phyloP scores from a whole-genome alignment of 768 basidiomycete species.

The Stropharia rugosoannulata region DNA sequence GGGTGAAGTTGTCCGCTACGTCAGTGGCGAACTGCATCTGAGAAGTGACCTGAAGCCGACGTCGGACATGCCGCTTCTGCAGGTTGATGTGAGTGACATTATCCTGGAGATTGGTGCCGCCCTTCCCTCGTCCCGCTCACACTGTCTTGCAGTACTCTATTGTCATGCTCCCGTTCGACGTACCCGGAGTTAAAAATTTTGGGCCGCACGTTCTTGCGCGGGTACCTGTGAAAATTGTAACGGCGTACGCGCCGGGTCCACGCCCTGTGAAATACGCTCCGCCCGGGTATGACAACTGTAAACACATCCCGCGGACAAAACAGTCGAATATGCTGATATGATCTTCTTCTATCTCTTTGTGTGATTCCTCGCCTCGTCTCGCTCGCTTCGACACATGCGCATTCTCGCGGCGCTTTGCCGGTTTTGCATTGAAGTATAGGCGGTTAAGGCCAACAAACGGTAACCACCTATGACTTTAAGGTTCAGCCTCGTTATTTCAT shows the following conservation, averaged over 20 bases:
- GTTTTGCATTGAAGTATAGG: too few relatives aligned
- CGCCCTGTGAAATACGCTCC: slow-evolving; percentile 29
- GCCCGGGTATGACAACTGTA: background rate
- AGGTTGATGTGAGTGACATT: slow-evolving; percentile 29
- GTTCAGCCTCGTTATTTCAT: too few relatives aligned
- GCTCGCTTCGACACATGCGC: too few relatives aligned
- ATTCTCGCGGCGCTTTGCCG: too few relatives aligned
- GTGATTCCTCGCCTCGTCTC: too few relatives aligned
- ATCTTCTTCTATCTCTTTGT: too few relatives aligned
- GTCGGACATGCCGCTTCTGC: slow-evolving; percentile 35
- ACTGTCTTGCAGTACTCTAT: slow-evolving; percentile 30
- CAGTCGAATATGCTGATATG: too few relatives aligned
- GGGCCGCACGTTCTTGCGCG: slow-evolving; percentile 21
- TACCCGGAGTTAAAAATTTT: slow-evolving; percentile 23
- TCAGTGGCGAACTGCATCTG: slow-evolving; percentile 38
- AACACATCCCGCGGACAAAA: too few relatives aligned
- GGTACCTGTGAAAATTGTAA: slow-evolving; percentile 33
- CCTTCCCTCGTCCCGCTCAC: too few relatives aligned
- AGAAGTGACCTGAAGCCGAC: slow-evolving; percentile 33
- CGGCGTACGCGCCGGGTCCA: slow-evolving; percentile 28
- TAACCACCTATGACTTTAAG: too few relatives aligned
- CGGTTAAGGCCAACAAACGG: too few relatives aligned
- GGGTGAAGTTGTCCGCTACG: slow-evolving; percentile 12
- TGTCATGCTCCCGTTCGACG: slow-evolving; percentile 36
- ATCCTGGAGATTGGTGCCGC: too few relatives aligned